Conservation (phyloP, 148 eudicot genomes). For the Euryodendron excelsum region DNA sequence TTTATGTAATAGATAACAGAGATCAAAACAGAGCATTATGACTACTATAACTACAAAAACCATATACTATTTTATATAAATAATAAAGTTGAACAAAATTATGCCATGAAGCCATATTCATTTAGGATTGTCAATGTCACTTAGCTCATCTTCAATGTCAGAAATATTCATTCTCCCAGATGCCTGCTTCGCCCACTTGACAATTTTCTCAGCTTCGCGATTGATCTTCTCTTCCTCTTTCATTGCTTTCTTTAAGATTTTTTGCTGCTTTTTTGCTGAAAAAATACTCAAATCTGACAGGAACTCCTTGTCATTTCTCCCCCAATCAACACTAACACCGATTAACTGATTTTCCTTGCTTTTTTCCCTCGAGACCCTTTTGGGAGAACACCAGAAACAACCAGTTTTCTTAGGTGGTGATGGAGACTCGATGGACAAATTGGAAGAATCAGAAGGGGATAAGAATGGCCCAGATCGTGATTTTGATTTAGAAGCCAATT, state of each 20-base stretch:
- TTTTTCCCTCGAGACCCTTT: slow-evolving; percentile 48
- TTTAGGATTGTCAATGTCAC: slow-evolving; percentile 32
- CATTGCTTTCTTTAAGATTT: slow-evolving; percentile 55
- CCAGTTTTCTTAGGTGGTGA: slow-evolving; percentile 55
- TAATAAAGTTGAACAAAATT: neutral
- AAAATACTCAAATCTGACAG: slow-evolving; percentile 54
- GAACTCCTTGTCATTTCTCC: slow-evolving; percentile 40
- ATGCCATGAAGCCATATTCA: neutral
- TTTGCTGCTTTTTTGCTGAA: slow-evolving; percentile 54
- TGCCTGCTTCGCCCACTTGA: slow-evolving; percentile 78
- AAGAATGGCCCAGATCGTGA: slow-evolving; percentile 26
- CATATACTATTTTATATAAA: neutral
- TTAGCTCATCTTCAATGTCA: slow-evolving; percentile 53
- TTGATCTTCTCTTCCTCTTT: slow-evolving; percentile 69
- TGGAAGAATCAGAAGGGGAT: slow-evolving; percentile 37
- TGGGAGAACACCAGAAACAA: slow-evolving; percentile 85
- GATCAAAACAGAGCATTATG: neutral
- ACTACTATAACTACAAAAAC: neutral
- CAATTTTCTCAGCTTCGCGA: slow-evolving; percentile 85
- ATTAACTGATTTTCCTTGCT: slow-evolving; percentile 31
- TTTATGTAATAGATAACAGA: neutral
- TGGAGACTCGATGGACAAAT: slow-evolving; percentile 25
- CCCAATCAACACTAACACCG: slow-evolving; percentile 41
- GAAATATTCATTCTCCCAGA: slow-evolving; percentile 76
- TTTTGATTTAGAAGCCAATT: slow-evolving; percentile 27